Evolutionary conservation across 2,329 filamentous ascomycete species (phyloP), one percentile per base, ranked within the genome.

Genomic region (Setomelanomma holmii): DNA sequence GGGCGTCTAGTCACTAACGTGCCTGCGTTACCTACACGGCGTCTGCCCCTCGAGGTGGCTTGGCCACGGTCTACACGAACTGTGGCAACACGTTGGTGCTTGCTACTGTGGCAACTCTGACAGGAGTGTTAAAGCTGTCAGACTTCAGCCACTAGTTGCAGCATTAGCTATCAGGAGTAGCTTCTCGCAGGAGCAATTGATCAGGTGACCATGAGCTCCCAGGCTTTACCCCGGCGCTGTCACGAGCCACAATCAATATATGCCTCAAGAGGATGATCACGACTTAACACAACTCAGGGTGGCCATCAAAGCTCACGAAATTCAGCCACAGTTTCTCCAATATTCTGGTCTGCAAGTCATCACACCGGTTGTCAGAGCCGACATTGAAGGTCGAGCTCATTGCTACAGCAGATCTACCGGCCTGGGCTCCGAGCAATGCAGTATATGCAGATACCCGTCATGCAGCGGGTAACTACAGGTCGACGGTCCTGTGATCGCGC

Each of bases 1-100:
- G 45, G 56, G 53, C 51, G 51, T 51, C 52, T 38, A 55, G 40
- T 60, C 48, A 48, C 30, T 22, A 56, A 60, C 51, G 56, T 66
- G 55, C 56, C 24, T 43, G 58, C 61, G 54, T 20, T 34, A 55
- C 52, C 7, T 46, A 45, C 36, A 44, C 34, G 21, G 17, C 44
- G 19, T 51, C 20, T 14, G 39, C 39, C 11, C 12, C 22, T 39
- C 46, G 17, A 42, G n/a, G 40, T 45, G 41, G 49, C 35, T 40
- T 51, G 24, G 22, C 23, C 23, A 33, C 42, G n/a, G 33, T 24
- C 20, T 42, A 20, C 20, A 35, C 22, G n/a, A 16, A 21, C 14
- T 22, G 2, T 14, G 7, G 24, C 35, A 27, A 35, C 50, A 40
- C 42, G 39, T 43, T 53, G 34, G 21, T 46, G 30, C 36, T 27